phyloP scores from a whole-genome alignment of 2,329 filamentous ascomycete species.

The Neoarthrinium moseri region DNA sequence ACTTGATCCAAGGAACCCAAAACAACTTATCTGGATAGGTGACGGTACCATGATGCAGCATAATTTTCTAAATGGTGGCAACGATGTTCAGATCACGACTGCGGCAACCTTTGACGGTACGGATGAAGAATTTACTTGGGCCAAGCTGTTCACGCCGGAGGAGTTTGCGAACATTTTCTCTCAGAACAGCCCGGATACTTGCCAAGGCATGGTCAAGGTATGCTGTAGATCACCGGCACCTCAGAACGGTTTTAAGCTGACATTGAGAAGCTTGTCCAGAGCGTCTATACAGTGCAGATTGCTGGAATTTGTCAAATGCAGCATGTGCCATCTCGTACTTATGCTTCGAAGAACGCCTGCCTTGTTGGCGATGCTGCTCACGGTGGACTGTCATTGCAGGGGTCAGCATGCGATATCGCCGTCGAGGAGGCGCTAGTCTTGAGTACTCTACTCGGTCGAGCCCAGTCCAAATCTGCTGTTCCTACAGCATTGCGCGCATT shows the following conservation, averaged over 20 bases:
- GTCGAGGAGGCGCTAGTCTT: conserved; percentile 27
- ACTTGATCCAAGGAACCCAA: conserved; percentile 21
- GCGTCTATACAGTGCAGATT: conserved; percentile 28
- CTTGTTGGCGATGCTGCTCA: conserved; percentile 26
- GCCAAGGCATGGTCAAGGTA: conserved; percentile 26
- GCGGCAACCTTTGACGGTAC: conserved; percentile 14
- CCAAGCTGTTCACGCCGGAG: conserved; percentile 25
- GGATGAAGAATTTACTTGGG: conserved; percentile 19
- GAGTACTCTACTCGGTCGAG: conserved; percentile 21
- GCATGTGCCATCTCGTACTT: conserved; percentile 17
- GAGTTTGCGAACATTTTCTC: conserved; percentile 28
- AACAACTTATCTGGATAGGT: conserved; percentile 25
- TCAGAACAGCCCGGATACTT: conserved; percentile 16
- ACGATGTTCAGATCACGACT: conserved; percentile 24
- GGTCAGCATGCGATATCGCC: conserved; percentile 15
- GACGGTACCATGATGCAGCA: conserved; percentile 23
- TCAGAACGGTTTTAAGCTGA: no score
- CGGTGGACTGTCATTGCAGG: conserved; percentile 20
- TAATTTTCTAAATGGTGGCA: conserved; percentile 21
- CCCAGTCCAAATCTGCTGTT: conserved; percentile 17
- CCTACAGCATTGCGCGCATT: conserved; percentile 25
- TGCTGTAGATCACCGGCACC: no score
- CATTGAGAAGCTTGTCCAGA: conserved; percentile 24
- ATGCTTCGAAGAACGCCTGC: conserved; percentile 19
- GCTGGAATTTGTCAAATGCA: conserved; percentile 24